Base-by-base conservation (phyloP, 129 eudicot species). In the Artemisia tridentata region DNA sequence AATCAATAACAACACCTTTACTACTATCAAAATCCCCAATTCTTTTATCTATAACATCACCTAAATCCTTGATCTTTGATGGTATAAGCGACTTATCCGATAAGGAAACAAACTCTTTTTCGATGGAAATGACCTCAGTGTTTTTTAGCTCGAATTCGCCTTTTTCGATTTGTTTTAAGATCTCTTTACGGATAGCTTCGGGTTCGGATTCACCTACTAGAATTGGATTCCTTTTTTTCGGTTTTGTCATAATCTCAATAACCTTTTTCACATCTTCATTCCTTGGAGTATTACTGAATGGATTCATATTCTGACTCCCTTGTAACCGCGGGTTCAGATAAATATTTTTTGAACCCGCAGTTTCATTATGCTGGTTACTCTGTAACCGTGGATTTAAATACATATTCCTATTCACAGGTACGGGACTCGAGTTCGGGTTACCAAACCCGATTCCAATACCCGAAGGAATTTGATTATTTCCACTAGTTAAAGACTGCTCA, bases 161-260 rank as follows among this genome's bases (percentile, higher is more conserved):
- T 6, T 79, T 87, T 63, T 83, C 96, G 54, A 92, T 80, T 55
- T 80, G 84, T 62, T 67, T 72, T 29, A 89, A 20, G 25, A 87
- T 71, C 78, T 93, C 97, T 72, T 78, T 87, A 61, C 86, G 74
- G n/a, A 93, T 84, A 4, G 80, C 76, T 72, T 82, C 88, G 0
- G 96, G 92, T 73, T 80, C 95, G 7, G 75, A 67, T 54, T 93
- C 97, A 0, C 98, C 98, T 4, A 93, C 97, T 52, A 93, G 74
- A 67, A 93, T 79, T 27, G 98, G 97, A 80, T 93, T 93, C 81
- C 69, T 79, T 78, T 87, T 89, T 73, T 76, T 87, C 2, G 68
- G 46, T 52, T 86, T 87, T 65, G 74, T 29, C 85, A 93, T 67
- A 57, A 93, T 85, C 58, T 93, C 96, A 18, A 89, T n/a, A 55